Base-by-base conservation (phyloP, 2,329 filamentous ascomycete genomes). In the Aspergillus thermomutatus region DNA sequence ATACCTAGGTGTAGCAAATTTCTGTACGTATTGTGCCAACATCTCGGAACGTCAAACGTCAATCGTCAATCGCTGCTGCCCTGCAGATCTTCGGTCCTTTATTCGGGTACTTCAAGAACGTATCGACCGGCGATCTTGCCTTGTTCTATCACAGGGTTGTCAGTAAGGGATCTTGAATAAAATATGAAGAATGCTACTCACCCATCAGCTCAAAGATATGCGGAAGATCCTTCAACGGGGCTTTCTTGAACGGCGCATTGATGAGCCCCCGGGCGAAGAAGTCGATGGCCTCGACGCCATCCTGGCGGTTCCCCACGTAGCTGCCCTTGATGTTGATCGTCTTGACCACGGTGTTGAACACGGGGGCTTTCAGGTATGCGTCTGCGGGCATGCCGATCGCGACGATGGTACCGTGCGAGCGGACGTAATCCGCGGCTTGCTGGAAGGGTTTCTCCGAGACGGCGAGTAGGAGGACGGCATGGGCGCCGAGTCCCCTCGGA, bases 321-420 rank as follows among this genome's bases (percentile, higher is more conserved):
- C 87, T 91, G 59, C 92, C 92, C 80, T 90, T 90, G 82, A 97
- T 97, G 67, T 77, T 87, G 79, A 97, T 87, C 91, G 96, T 96
- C 77, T 87, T 83, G 70, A 93, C 82, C 60, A 97, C 93, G 7
- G 89, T 91, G 71, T 92, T 87, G 73, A 97, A 96, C 54, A 97
- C 92, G 41, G 91, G 90, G 1, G 92, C 92, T 66, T 84, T 84
- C 62, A 97, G 83, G 75, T 82, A 89, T 2, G 92, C 92, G 62
- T 87, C 82, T 40, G 90, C 88, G 4, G 93, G 93, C 26, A 97
- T 81, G 69, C 92, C 93, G 69, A 97, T 94, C 77, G 90, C 93
- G 61, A 97, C 84, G 69, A 97, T 89, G 41, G 85, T 83, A 58
- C 93, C 93, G 59, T 87, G 86, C 55, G 91, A 84, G 58, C 93